Evolutionary conservation across 23 red algal species (phyloP).

Genomic region (Gracilaria domingensis): DNA sequence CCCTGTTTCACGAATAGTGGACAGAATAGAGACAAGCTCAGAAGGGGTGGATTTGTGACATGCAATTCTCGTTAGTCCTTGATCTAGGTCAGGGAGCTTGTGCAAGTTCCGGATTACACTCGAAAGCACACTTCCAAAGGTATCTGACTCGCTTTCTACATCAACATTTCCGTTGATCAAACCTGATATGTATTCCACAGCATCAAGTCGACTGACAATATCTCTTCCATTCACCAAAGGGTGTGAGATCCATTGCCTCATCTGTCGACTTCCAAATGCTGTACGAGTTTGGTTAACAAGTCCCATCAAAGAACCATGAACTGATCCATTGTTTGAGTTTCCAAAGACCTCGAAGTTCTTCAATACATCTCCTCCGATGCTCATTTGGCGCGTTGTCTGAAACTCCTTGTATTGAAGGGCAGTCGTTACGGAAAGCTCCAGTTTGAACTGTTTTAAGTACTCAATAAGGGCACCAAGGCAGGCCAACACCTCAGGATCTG

Average conservation of each 20-base stretch:
- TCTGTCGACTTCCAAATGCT: constrained; percentile 67
- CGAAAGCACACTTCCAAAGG: constrained; percentile 19
- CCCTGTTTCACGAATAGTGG: constrained; percentile 31
- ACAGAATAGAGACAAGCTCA: constrained; percentile 53
- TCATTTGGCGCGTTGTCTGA: constrained; percentile 51
- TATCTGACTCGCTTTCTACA: background rate
- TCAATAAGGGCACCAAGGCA: constrained; percentile 62
- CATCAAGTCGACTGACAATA: constrained; percentile 62
- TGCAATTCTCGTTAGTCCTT: constrained; percentile 57
- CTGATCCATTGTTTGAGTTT: constrained; percentile 65
- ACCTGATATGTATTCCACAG: constrained; percentile 59
- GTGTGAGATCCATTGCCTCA: constrained; percentile 81
- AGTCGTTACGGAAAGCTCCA: constrained; percentile 56
- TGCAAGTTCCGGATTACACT: constrained; percentile 17
- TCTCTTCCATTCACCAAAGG: constrained; percentile 52
- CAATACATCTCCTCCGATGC: constrained; percentile 65
- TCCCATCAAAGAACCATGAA: constrained; percentile 58
- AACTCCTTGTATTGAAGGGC: constrained; percentile 39
- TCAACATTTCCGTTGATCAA: constrained; percentile 8
- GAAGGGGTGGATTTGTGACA: constrained; percentile 58
- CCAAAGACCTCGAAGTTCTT: constrained; percentile 80
- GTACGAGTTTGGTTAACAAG: constrained; percentile 66
- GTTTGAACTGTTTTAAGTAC: constrained; percentile 74
- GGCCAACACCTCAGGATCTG: constrained; percentile 10
- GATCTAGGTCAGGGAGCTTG: constrained; percentile 71